Evolutionary conservation across 1,284 basidiomycete genomes (phyloP), one percentile per base, ranked within the genome.

Genomic region (Cronartium ribicola): DNA sequence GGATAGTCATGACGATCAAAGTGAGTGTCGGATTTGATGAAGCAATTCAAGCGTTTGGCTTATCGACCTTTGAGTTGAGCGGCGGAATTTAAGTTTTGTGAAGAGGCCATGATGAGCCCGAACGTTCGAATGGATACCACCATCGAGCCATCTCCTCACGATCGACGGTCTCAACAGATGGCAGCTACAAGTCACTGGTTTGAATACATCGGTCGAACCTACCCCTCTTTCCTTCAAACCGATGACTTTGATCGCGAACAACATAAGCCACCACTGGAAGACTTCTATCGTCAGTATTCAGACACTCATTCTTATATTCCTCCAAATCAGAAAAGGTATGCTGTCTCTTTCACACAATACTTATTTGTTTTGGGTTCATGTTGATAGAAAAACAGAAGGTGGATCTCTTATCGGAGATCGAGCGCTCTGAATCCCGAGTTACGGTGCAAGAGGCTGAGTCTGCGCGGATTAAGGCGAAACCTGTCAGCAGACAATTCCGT

Each of bases 1-100:
- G 92, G 93, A 83, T 95, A 14, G 89, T 89, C 0, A 89, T 70
- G 29, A 73, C 76, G 36, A 77, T 80, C 70, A 76, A 78, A 60
- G 79, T 79, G 39, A 51, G 48, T 40, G 75, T 55, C 8, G 14
- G 40, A 8, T 10, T 37, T 63, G n/a, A 39, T 63, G 10, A 14
- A 63, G 39, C 63, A 14, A 10, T 66, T 48, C 22, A n/a, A 39
- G 46, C 5, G 11, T 46, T 5, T 44, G 7, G 11, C 11, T 48
- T 13, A 46, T 48, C 37, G 10, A 22, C 36, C 37, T 41, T 14
- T 41, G 36, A 43, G 14, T 46, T 48, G 2, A 61, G n/a, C 4
- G 5, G 17, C 29, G 6, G 20, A n/a, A 1, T 36, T 29, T 40
- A 36, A 72, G 69, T 40, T 72, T 20, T 39, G 69, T 11, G 69